A percentile compares a stretch with the other conserved stretches of the same genome.
These are phyloP conservation scores for Alternaria sp. DNA, from an alignment of 2,329 filamentous ascomycete genomes.

Conservation along the genomic window DNA sequence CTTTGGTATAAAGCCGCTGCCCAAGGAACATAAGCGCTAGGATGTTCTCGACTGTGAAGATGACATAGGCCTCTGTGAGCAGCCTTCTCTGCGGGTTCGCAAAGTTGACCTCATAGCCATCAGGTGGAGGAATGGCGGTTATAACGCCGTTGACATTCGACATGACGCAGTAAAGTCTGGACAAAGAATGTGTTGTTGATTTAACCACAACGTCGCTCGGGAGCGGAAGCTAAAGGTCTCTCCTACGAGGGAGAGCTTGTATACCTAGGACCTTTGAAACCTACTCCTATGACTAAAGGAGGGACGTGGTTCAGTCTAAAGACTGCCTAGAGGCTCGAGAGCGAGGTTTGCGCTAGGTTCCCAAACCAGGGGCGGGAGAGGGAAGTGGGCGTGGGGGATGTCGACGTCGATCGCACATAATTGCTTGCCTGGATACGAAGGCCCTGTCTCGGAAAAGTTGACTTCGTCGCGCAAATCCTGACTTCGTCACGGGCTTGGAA, in stretches of 20 bases:
- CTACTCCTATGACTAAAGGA: not conserved
- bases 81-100: conserved; percentile 32
- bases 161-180: conserved; percentile 12
- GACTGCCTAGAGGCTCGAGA: conserved; percentile 5
- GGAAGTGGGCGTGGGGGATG: not conserved
- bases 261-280: not conserved
- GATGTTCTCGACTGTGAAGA: conserved; percentile 31
- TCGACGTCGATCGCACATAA: conserved; percentile 7
- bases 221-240: not conserved
- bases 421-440: not conserved
- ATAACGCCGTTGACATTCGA: conserved; percentile 21
- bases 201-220: not conserved
- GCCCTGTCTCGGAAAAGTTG: not conserved
- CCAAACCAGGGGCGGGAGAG: conserved; percentile 6
- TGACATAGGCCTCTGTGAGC: conserved; percentile 26
- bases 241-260: conserved; percentile 1
- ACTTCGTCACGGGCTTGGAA: not conserved
- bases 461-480: not conserved
- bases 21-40: conserved; percentile 30
- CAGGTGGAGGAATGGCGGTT: conserved; percentile 30
- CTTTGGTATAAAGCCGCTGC: conserved; percentile 41
- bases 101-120: conserved; percentile 41
- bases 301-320: not conserved
- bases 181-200: not conserved
- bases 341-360: conserved; percentile 6